These are phyloP conservation scores for Nakaseomyces uthaithaninus DNA, from an alignment of 1,139 yeast species.

Conservation along the genomic window DNA sequence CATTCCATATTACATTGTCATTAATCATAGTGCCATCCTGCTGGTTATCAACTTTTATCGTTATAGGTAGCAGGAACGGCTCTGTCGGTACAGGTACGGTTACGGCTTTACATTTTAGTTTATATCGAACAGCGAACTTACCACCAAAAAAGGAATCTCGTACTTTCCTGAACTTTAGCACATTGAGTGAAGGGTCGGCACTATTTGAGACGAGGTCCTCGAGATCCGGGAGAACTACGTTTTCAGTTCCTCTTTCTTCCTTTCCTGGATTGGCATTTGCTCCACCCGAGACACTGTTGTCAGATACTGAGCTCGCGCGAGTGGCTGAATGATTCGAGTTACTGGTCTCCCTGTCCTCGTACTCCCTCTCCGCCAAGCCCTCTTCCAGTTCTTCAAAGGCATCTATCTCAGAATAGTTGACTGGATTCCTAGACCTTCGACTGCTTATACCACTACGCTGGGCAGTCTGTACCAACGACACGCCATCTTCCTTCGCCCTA, in stretches of 20 bases:
- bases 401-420: constrained; percentile 84
- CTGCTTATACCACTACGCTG: constrained; percentile 54
- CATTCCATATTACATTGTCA: constrained; percentile 87
- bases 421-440: constrained; percentile 58
- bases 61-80: constrained; percentile 62
- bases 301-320: constrained; percentile 10
- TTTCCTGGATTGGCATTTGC: background rate
- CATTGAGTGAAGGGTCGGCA: constrained; percentile 23
- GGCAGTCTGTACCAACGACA: constrained; percentile 43
- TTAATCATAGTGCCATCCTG: constrained; percentile 45
- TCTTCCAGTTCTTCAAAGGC: constrained; percentile 24
- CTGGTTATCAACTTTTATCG: constrained; percentile 64
- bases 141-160: constrained; percentile 31
- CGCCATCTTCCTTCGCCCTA: constrained; percentile 56
- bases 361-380: constrained; percentile 7
- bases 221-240: constrained; percentile 24
- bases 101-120: constrained; percentile 10
- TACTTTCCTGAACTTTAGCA: constrained; percentile 28
- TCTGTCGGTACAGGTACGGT: constrained; percentile 10
- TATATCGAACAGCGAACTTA: constrained; percentile 28
- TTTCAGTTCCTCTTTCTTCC: background rate
- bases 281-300: background rate
- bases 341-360: constrained; percentile 23
- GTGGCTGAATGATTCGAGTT: constrained; percentile 8
- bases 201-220: constrained; percentile 18